phyloP scores from a whole-genome alignment of 768 basidiomycete genomes.

The Hericium rajendrae region DNA sequence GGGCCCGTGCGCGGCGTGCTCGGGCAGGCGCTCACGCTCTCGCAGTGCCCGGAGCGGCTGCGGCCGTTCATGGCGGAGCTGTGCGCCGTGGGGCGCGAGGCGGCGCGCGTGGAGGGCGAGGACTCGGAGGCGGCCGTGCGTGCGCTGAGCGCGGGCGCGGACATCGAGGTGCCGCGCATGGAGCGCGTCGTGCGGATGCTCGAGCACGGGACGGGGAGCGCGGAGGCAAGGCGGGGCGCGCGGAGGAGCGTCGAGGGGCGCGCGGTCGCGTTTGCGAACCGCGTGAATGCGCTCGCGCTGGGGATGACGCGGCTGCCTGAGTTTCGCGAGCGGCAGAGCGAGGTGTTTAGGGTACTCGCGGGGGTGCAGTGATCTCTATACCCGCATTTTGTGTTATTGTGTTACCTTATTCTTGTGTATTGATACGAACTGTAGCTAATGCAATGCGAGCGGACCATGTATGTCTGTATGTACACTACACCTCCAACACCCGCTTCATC shows the following conservation, averaged over 20 bases:
- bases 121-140: conserved; percentile 47
- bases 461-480: conserved; percentile 17
- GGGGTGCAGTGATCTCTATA: conserved; percentile 21
- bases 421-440: not conserved
- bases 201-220: conserved; percentile 46
- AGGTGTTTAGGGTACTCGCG: conserved; percentile 59
- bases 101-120: conserved; percentile 37
- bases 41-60: conserved; percentile 52
- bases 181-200: conserved; percentile 52
- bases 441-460: not conserved
- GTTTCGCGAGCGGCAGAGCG: conserved; percentile 62
- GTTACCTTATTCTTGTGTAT: not conserved
- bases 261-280: conserved; percentile 64
- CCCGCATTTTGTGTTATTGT: not conserved
- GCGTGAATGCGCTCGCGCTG: conserved; percentile 66
- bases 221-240: conserved; percentile 24
- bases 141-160: conserved; percentile 25
- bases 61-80: conserved; percentile 67
- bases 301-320: conserved; percentile 59
- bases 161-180: conserved; percentile 35
- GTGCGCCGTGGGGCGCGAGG: conserved; percentile 40
- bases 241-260: conserved; percentile 51
- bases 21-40: conserved; percentile 44
- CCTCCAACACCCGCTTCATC: conserved; percentile 42
- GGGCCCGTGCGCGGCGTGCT: conserved; percentile 44